Percentiles rank a stretch among this genome's conserved stretches.
Evolutionary conservation across 1,284 basidiomycete species (phyloP).

Genomic region (Cryptococcus sp.): DNA sequence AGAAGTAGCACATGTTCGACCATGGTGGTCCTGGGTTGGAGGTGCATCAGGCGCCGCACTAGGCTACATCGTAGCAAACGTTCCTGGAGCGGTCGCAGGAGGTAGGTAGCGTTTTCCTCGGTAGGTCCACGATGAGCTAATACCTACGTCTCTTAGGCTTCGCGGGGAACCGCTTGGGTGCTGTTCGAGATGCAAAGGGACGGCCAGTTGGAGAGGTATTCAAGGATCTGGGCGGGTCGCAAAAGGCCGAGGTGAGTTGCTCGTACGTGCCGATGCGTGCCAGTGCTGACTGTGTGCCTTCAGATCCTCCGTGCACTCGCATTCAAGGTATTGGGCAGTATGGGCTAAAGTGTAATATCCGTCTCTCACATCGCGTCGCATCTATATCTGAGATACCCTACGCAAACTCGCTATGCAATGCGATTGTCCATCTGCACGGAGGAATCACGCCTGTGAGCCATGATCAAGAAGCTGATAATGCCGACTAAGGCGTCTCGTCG

Average conservation of each 20-base stretch:
- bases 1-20: constrained; percentile 50
- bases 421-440: not conserved
- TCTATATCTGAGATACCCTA: not conserved
- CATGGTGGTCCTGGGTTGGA: constrained; percentile 60
- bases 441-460: not conserved
- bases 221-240: constrained; percentile 68
- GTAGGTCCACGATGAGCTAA: constrained; percentile 8
- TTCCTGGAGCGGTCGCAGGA: constrained; percentile 66
- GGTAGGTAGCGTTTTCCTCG: constrained; percentile 28
- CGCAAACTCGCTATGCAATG: not conserved
- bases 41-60: constrained; percentile 64
- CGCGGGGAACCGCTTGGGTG: constrained; percentile 82
- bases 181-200: constrained; percentile 87
- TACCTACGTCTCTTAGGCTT: constrained; percentile 58
- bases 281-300: not conserved
- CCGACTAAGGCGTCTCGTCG: constrained; percentile 18
- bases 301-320: constrained; percentile 86
- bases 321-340: constrained; percentile 77
- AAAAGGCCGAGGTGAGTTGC: constrained; percentile 78
- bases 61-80: constrained; percentile 84
- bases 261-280: not conserved
- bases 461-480: not conserved
- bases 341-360: constrained; percentile 22
- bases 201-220: constrained; percentile 93
- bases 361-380: not conserved